Evolutionary conservation across 768 basidiomycete species (phyloP), one percentile per base, ranked within the genome.

Genomic region (Suillus sp.): DNA sequence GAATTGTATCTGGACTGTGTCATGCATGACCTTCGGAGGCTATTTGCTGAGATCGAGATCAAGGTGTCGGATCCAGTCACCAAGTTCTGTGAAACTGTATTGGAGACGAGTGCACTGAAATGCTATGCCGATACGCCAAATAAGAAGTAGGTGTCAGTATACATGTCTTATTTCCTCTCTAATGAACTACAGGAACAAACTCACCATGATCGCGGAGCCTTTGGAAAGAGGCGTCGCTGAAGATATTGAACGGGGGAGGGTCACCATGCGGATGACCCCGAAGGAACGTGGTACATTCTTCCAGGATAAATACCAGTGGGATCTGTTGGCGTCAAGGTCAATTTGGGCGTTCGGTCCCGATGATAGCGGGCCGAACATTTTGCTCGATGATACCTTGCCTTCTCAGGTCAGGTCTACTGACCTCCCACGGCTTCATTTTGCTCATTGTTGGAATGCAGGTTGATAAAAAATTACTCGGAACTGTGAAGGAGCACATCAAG

Each of bases 271-370:
- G 30, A 96, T 99, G 94, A 85, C 93, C 1, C 85, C 92, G 30
- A 98, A 98, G 77, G 95, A 99, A 71, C 84, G 97, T 51, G 97
- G 96, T 34, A 91, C 88, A 56, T 95, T 96, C 80, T 99, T 99
- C 78, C 89, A 99, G 77, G 90, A 93, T 72, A 96, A 95, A 73
- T 96, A 99, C 75, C 92, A 96, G 64, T 99, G 97, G 96, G 97
- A 99, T 78, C 78, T 99, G 70, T 85, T 99, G 63, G 96, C 97
- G 1, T 96, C 95, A 50, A 85, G 97, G 64, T 98, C 96, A 69
- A 97, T 99, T 81, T 99, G 97, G 97, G 95, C 97, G 25, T 99
- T 99, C 77, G 97, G 97, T 22, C 97, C 97, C 3, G 95, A 99
- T 68, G 96, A 98, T 51, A 89, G 87, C 66, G 97, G 97, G 0